These are phyloP conservation scores for Lasiodiplodia gonubiensis DNA, from an alignment of 2,329 filamentous ascomycete species.

Conservation along the genomic window DNA sequence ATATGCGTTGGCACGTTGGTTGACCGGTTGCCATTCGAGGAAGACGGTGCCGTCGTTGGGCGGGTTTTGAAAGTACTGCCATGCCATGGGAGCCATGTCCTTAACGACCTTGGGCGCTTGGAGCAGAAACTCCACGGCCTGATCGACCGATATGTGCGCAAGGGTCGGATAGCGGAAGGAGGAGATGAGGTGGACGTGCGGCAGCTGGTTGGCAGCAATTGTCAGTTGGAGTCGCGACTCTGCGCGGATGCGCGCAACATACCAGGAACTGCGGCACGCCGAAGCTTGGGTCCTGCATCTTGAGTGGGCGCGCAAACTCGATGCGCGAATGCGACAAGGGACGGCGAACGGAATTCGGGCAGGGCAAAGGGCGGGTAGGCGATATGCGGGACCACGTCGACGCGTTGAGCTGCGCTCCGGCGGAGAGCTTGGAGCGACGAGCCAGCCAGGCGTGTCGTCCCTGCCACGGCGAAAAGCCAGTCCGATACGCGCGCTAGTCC, in stretches of 20 bases:
- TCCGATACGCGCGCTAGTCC: slow-evolving; percentile 20
- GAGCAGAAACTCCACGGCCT: slow-evolving; percentile 83
- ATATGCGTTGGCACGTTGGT: slow-evolving; percentile 73
- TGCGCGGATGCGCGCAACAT: slow-evolving; percentile 21
- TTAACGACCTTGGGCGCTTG: slow-evolving; percentile 84
- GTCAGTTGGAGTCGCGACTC: slow-evolving; percentile 21
- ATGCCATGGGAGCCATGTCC: slow-evolving; percentile 85
- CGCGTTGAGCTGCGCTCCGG: slow-evolving; percentile 27
- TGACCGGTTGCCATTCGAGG: slow-evolving; percentile 82
- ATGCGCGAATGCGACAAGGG: slow-evolving; percentile 18
- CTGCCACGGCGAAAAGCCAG: slow-evolving; percentile 23
- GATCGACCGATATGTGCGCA: slow-evolving; percentile 72
- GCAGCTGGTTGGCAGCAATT: slow-evolving; percentile 61
- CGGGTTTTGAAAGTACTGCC: slow-evolving; percentile 87
- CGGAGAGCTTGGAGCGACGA: slow-evolving; percentile 27
- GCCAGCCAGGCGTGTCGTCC: slow-evolving; percentile 23
- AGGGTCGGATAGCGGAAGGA: slow-evolving; percentile 79
- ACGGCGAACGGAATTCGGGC: slow-evolving; percentile 8
- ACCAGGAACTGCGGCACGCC: slow-evolving; percentile 28
- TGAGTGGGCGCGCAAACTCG: slow-evolving; percentile 12
- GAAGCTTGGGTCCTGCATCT: slow-evolving; percentile 30
- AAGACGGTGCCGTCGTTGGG: slow-evolving; percentile 77
- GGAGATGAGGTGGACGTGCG: slow-evolving; percentile 89
- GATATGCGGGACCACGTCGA: slow-evolving; percentile 27
- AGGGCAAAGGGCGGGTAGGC: slow-evolving; percentile 9